Conservation (phyloP, 2,329 filamentous ascomycete species). For the Aschersonia sp. region DNA sequence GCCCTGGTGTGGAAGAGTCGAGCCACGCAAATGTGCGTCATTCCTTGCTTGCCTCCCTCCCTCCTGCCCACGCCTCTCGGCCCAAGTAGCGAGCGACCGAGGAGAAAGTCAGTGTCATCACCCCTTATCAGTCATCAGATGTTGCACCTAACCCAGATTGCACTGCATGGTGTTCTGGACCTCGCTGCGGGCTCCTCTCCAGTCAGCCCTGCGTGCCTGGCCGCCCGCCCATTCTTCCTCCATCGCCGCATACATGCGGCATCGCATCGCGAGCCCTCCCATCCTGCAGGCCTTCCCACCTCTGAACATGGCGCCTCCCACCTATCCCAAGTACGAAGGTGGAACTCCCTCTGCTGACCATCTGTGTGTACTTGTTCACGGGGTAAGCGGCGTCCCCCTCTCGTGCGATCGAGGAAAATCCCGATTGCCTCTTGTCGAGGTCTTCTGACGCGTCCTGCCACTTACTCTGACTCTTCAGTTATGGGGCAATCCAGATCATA, state of each 20-base stretch:
- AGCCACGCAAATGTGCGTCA: neutral
- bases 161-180: constrained; percentile 5
- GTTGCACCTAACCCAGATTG: constrained; percentile 1
- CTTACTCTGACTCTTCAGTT: constrained; percentile 26
- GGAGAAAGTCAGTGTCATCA: neutral
- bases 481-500: constrained; percentile 67
- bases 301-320: constrained; percentile 5
- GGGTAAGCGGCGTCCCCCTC: constrained; percentile 33
- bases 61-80: neutral
- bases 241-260: constrained; percentile 8
- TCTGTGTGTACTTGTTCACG: constrained; percentile 64
- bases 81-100: neutral
- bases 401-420: neutral
- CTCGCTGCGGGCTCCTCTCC: constrained; percentile 4
- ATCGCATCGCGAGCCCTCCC: constrained; percentile 3
- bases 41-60: neutral
- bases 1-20: neutral
- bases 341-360: constrained; percentile 46
- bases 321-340: constrained; percentile 24
- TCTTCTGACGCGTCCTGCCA: no score
- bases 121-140: constrained; percentile 1
- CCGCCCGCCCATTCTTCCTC: constrained; percentile 13
- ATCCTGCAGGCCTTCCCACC: constrained; percentile 1
- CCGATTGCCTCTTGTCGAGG: no score
- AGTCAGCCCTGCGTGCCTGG: constrained; percentile 2